Conservation (phyloP, 495 filamentous ascomycete species). For the Stereocaulon alpinum region DNA sequence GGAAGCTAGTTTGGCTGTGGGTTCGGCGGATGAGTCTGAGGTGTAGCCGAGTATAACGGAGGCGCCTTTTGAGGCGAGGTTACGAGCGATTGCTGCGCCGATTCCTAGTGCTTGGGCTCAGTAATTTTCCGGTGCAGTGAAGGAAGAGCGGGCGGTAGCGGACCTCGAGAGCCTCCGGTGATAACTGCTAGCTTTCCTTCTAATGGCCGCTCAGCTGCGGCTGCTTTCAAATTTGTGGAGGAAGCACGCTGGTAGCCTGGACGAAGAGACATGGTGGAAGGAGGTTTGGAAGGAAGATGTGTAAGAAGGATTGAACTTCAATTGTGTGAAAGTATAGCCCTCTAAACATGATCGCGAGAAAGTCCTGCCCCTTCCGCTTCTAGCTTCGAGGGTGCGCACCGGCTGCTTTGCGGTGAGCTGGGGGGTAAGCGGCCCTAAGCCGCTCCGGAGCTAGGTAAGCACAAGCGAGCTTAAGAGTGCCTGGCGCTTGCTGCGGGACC, state of each 20-base stretch:
- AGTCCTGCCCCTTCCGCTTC: too few relatives aligned
- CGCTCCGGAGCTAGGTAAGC: too few relatives aligned
- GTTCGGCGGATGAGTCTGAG: slow-evolving; percentile 42
- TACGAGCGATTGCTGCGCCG: slow-evolving; percentile 70
- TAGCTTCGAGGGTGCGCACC: too few relatives aligned
- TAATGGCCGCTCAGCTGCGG: slow-evolving; percentile 21
- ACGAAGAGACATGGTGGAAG: slow-evolving; percentile 17
- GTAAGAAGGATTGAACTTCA: background rate
- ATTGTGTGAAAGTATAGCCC: background rate
- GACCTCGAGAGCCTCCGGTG: slow-evolving; percentile 68
- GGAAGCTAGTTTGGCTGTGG: slow-evolving; percentile 36
- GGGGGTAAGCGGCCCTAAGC: too few relatives aligned
- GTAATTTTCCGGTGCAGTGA: background rate
- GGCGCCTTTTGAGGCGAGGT: slow-evolving; percentile 65
- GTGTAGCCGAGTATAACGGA: slow-evolving; percentile 63
- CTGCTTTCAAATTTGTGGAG: slow-evolving; percentile 20
- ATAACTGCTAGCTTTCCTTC: slow-evolving; percentile 67
- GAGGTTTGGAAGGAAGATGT: too few relatives aligned
- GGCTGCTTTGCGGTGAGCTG: too few relatives aligned
- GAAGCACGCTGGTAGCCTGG: slow-evolving; percentile 22
- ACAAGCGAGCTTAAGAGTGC: too few relatives aligned
- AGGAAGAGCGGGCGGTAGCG: slow-evolving; percentile 9
- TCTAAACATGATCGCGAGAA: too few relatives aligned
- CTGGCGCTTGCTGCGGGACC: too few relatives aligned
- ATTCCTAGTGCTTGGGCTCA: slow-evolving; percentile 48